A percentile compares a stretch with the other conserved stretches of the same genome.
These are phyloP conservation scores for Salix suchowensis DNA, from an alignment of 345 rosid species.

Conservation along the genomic window DNA sequence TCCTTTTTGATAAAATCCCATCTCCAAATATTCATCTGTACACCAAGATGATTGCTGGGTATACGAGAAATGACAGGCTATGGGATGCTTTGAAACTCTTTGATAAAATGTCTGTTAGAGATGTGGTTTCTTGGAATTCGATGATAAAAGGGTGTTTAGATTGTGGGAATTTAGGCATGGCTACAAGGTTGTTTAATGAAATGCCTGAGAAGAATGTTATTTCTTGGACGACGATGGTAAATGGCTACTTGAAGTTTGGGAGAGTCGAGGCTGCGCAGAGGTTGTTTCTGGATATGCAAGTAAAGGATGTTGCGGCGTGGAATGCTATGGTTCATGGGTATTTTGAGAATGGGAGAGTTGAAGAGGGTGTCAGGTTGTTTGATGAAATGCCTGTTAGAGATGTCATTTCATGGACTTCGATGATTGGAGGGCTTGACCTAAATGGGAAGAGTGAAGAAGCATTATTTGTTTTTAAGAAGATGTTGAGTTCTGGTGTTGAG, in stretches of 20 bases:
- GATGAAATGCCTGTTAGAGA: constrained; percentile 49
- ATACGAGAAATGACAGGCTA: constrained; percentile 31
- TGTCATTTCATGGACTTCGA: constrained; percentile 79
- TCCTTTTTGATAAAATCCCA: constrained; percentile 31
- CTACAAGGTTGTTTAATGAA: constrained; percentile 50
- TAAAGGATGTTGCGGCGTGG: constrained; percentile 64
- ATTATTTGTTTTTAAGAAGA: constrained; percentile 40
- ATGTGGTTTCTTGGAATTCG: constrained; percentile 58
- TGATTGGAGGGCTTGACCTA: constrained; percentile 68
- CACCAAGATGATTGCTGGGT: constrained; percentile 55
- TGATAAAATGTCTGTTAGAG: constrained; percentile 45
- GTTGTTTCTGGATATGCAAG: constrained; percentile 53
- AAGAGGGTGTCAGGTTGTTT: constrained; percentile 52
- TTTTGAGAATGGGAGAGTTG: constrained; percentile 44
- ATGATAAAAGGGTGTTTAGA: constrained; percentile 62
- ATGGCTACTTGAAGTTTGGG: constrained; percentile 57
- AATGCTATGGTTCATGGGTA: constrained; percentile 73
- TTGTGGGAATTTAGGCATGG: constrained; percentile 47
- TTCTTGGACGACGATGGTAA: constrained; percentile 69
- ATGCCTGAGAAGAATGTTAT: constrained; percentile 63
- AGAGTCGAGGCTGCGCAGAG: constrained; percentile 47
- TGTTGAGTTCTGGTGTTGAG: constrained; percentile 39
- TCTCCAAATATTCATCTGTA: constrained; percentile 41
- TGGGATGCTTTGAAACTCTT: constrained; percentile 50
- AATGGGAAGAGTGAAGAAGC: constrained; percentile 51